These are phyloP conservation scores for Russula ochroleuca DNA, from an alignment of 768 basidiomycete species.

Conservation along the genomic window DNA sequence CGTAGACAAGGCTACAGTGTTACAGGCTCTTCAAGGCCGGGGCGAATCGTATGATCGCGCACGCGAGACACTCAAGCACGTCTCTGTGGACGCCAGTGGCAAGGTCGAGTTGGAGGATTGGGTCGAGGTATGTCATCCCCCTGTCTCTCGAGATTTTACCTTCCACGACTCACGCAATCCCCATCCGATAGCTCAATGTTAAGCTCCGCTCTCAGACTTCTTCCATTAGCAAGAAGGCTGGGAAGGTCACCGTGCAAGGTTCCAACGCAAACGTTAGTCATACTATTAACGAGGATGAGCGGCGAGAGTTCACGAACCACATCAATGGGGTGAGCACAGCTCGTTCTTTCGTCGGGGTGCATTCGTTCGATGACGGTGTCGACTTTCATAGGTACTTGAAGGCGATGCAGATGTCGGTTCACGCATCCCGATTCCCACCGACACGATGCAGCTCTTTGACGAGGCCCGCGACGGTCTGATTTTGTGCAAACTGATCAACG, in stretches of 20 bases:
- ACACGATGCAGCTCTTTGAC: conserved; percentile 98
- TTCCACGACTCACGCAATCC: conserved; percentile 1
- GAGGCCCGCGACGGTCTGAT: conserved; percentile 94
- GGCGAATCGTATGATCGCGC: conserved; percentile 91
- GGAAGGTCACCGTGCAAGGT: conserved; percentile 91
- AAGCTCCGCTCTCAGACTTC: conserved; percentile 58
- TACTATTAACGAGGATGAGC: conserved; percentile 96
- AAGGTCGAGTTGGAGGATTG: conserved; percentile 97
- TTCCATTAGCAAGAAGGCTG: conserved; percentile 55
- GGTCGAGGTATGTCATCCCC: conserved; percentile 69
- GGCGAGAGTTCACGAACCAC: conserved; percentile 94
- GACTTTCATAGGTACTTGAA: conserved; percentile 67
- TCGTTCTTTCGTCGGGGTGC: neutral
- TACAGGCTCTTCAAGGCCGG: conserved; percentile 69
- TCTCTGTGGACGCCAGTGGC: conserved; percentile 91
- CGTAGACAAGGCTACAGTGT: conserved; percentile 74
- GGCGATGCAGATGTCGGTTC: conserved; percentile 80
- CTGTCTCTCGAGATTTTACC: neutral
- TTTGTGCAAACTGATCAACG: conserved; percentile 97
- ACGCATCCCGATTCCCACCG: conserved; percentile 87
- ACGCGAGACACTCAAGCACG: conserved; percentile 86
- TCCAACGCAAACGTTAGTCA: conserved; percentile 95
- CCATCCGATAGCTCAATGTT: conserved; percentile 59
- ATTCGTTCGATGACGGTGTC: neutral
- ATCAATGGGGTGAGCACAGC: conserved; percentile 75